These are phyloP conservation scores for Serendipita indica DNA, from an alignment of 768 basidiomycete species.

Conservation along the genomic window DNA sequence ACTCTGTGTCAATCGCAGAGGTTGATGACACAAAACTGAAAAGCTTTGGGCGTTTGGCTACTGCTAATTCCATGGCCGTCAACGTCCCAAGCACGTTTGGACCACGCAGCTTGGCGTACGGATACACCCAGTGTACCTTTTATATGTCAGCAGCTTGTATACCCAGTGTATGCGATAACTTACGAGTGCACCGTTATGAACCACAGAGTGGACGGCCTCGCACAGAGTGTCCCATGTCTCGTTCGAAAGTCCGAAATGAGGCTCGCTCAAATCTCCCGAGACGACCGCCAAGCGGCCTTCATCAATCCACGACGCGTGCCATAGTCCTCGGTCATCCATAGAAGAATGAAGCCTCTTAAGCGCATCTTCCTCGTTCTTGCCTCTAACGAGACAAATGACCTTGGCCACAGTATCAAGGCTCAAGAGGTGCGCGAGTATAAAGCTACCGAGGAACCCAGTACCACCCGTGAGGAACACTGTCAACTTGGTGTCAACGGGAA, in stretches of 20 bases:
- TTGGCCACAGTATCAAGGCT: conserved; percentile 53
- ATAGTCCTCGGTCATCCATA: conserved; percentile 65
- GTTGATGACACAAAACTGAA: conserved; percentile 92
- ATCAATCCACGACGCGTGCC: conserved; percentile 72
- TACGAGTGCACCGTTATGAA: conserved; percentile 97
- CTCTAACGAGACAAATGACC: conserved; percentile 87
- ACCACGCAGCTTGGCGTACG: conserved; percentile 81
- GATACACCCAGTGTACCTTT: conserved; percentile 99
- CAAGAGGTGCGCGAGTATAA: conserved; percentile 72
- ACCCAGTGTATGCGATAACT: conserved; percentile 21
- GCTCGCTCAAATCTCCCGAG: conserved; percentile 65
- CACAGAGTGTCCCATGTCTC: conserved; percentile 53
- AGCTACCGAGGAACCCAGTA: conserved; percentile 93
- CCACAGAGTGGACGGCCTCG: conserved; percentile 58
- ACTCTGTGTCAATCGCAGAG: conserved; percentile 80
- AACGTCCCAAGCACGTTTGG: conserved; percentile 90
- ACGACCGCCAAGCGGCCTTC: conserved; percentile 61
- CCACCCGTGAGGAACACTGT: conserved; percentile 93
- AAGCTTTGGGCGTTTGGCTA: conserved; percentile 54
- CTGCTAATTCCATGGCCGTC: conserved; percentile 65
- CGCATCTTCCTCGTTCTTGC: conserved; percentile 43
- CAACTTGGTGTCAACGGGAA: conserved; percentile 35
- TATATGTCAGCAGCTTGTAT: background rate
- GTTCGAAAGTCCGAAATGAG: conserved; percentile 54
- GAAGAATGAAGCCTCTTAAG: conserved; percentile 54